A percentile compares a stretch with the other conserved stretches of the same genome.
Conservation (phyloP, 163 green algal species). For the Chlamydomonas reinhardtii region DNA sequence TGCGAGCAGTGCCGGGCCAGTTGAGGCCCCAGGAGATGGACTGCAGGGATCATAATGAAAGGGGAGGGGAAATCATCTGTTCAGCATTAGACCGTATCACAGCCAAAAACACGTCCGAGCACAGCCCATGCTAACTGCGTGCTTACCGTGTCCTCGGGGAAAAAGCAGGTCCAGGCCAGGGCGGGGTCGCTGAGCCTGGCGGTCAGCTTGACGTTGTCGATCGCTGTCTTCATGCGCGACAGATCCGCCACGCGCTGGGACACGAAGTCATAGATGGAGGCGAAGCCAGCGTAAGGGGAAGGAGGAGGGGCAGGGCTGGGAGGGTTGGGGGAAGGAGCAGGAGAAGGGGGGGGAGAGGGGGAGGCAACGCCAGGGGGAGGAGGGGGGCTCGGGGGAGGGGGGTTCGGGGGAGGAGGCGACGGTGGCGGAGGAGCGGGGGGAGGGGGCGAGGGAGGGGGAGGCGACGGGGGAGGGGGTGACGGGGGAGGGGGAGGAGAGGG, state of each 20-base stretch:
- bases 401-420: neutral
- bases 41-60: neutral
- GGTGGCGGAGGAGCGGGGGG: slow-evolving; percentile 8
- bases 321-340: neutral
- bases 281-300: slow-evolving; percentile 6
- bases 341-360: slow-evolving; percentile 1
- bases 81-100: no score
- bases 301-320: slow-evolving; percentile 22
- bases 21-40: neutral
- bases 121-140: no score
- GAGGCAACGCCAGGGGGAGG: neutral
- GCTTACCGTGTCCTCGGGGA: slow-evolving; percentile 29
- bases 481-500: neutral
- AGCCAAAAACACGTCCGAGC: no score
- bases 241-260: slow-evolving; percentile 15
- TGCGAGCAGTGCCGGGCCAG: neutral
- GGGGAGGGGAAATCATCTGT: neutral
- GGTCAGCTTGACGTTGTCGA: neutral
- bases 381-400: slow-evolving; percentile 6
- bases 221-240: neutral
- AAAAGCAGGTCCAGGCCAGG: slow-evolving; percentile 35
- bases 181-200: neutral
- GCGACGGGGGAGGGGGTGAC: neutral
- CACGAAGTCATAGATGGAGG: slow-evolving; percentile 20
- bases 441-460: neutral